These are phyloP conservation scores for Rhipidocladum racemiflorum DNA, from an alignment of 176 grass and related monocot genomes.

Conservation along the genomic window DNA sequence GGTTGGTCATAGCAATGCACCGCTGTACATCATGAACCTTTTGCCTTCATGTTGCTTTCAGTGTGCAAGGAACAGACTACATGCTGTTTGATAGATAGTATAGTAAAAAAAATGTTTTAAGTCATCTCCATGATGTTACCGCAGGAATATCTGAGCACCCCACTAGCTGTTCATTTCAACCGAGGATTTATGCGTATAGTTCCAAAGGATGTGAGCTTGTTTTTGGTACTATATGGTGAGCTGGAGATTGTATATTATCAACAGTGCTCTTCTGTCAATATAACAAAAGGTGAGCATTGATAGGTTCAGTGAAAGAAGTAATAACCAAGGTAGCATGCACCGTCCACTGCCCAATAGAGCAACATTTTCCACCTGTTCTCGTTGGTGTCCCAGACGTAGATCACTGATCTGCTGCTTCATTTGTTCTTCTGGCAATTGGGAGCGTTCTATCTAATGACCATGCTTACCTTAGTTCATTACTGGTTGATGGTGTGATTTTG, in stretches of 20 bases:
- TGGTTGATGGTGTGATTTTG: neutral
- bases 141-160: constrained; percentile 12
- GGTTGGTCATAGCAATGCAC: neutral
- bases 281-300: neutral
- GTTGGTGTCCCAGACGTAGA: neutral
- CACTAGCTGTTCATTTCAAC: constrained; percentile 11
- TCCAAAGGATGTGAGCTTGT: neutral
- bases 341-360: neutral
- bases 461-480: neutral
- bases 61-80: neutral
- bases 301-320: neutral
- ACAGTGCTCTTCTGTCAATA: neutral
- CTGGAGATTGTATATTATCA: neutral
- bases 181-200: neutral
- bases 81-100: neutral
- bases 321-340: neutral
- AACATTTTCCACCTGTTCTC: neutral
- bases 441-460: neutral
- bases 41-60: neutral
- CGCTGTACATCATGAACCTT: neutral
- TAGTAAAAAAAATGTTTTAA: neutral
- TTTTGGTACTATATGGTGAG: neutral
- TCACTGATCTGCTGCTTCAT: neutral
- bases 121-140: neutral
- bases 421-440: neutral